A percentile compares a stretch with the other conserved stretches of the same genome.
These are phyloP conservation scores for Colletotrichum melonis DNA, from an alignment of 2,329 filamentous ascomycete species.

Conservation along the genomic window DNA sequence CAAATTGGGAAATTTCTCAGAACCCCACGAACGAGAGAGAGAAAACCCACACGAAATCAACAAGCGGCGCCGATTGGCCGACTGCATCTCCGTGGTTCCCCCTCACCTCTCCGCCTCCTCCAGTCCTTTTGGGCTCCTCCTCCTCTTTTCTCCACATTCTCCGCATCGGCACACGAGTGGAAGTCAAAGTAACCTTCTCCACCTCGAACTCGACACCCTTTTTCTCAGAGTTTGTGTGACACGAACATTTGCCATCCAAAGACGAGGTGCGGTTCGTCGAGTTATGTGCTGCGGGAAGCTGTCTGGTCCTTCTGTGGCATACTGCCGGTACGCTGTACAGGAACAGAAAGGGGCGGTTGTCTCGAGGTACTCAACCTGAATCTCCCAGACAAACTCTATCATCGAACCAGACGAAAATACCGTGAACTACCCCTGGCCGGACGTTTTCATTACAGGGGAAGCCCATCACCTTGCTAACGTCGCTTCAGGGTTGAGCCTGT, in stretches of 20 bases:
- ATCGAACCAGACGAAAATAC: not conserved
- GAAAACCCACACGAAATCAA: not conserved
- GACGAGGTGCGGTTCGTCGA: not conserved
- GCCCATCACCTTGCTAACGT: conserved; percentile 5
- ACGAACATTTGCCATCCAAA: not conserved
- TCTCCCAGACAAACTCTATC: not conserved
- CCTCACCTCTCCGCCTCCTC: conserved; percentile 24
- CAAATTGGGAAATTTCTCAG: conserved; percentile 10
- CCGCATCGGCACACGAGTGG: conserved; percentile 27
- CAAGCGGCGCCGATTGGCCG: conserved; percentile 13
- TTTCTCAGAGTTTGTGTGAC: conserved; percentile 25
- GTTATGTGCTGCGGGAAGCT: not conserved
- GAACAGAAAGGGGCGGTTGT: not conserved
- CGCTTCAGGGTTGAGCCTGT: conserved; percentile 17
- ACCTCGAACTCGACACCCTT: conserved; percentile 16
- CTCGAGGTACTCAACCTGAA: not conserved
- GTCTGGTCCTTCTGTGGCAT: not conserved
- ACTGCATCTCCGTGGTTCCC: not conserved
- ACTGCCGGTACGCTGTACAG: too few relatives aligned
- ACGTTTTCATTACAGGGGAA: not conserved
- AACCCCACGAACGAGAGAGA: conserved; percentile 5
- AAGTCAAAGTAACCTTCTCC: conserved; percentile 25
- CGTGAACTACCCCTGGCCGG: conserved; percentile 8
- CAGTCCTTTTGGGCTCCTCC: not conserved
- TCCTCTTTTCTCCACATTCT: conserved; percentile 30